Evolutionary conservation across 257 asterid species (phyloP).

Genomic region (Nicotiana knightiana): DNA sequence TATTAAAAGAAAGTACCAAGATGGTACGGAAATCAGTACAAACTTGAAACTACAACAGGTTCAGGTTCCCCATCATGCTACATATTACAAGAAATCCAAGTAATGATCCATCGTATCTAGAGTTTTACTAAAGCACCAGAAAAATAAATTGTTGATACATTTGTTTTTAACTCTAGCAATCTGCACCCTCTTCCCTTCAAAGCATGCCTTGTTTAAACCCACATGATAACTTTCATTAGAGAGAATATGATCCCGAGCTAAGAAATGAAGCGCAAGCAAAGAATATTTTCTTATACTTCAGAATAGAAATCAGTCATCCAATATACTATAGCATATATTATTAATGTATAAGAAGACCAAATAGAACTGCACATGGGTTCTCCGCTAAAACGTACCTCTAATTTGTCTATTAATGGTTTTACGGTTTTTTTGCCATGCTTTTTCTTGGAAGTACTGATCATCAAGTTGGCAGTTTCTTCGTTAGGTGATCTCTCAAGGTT

Average conservation of each 20-base stretch:
- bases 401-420: conserved; percentile 20
- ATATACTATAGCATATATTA: too few species aligned
- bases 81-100: too few species aligned
- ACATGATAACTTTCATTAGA: not conserved
- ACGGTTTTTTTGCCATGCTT: conserved; percentile 37
- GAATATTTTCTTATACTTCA: not conserved
- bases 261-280: not conserved
- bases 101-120: too few species aligned
- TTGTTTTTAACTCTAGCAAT: too few species aligned
- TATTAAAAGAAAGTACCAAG: too few species aligned
- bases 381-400: conserved; percentile 1
- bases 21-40: too few species aligned
- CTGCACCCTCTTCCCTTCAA: too few species aligned
- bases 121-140: too few species aligned
- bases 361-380: conserved; percentile 40
- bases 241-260: not conserved
- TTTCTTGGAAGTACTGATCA: conserved; percentile 29
- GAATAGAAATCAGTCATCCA: not conserved
- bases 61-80: too few species aligned
- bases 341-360: not conserved
- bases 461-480: conserved; percentile 30
- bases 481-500: conserved; percentile 17
- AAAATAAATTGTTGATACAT: too few species aligned
- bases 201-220: not conserved
- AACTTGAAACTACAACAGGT: too few species aligned